Conservation (phyloP, 345 rosid genomes). For the Durio zibethinus region DNA sequence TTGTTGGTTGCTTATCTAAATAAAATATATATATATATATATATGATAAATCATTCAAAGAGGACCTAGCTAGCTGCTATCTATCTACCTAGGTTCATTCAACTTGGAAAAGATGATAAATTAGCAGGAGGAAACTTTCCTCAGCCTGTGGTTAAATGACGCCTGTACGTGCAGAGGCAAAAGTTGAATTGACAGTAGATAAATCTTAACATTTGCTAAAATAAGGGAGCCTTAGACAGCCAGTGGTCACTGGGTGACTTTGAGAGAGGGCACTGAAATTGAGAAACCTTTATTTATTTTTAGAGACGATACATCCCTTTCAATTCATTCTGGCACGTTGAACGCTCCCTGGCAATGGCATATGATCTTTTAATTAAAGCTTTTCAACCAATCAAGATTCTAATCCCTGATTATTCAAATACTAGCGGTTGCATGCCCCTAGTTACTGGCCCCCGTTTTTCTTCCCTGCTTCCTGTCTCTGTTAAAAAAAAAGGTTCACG, state of each 20-base stretch:
- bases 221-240: neutral
- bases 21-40: no score
- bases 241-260: neutral
- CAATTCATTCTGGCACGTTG: neutral
- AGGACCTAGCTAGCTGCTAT: neutral
- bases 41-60: neutral
- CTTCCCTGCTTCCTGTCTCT: neutral
- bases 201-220: slow-evolving; percentile 4
- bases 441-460: neutral
- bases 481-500: neutral
- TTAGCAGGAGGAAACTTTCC: neutral
- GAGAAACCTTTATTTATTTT: neutral
- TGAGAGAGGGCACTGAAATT: slow-evolving; percentile 12
- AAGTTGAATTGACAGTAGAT: neutral
- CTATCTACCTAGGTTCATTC: neutral
- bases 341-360: neutral
- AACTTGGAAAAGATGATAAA: neutral
- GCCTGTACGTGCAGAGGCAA: no score
- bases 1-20: neutral
- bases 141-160: neutral
- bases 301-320: neutral
- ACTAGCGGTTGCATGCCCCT: neutral
- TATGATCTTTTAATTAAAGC: neutral
- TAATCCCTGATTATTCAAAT: neutral
- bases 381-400: neutral